Conservation (phyloP, 2,329 filamentous ascomycete species). For the Mariannaea sp. region DNA sequence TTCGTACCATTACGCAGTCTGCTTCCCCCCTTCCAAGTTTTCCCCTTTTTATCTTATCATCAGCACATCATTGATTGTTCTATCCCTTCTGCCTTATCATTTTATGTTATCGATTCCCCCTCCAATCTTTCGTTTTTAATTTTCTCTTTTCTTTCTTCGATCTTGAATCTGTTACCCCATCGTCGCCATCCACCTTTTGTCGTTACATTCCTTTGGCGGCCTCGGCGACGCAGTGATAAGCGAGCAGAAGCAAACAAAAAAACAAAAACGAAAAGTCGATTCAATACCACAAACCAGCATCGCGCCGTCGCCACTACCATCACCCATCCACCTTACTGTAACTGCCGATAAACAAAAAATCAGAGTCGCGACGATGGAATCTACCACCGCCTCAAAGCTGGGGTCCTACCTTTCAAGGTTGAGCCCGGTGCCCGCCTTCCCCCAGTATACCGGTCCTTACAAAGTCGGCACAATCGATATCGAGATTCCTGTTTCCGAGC, state of each 20-base stretch:
- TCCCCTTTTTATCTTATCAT: not conserved
- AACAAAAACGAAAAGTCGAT: not conserved
- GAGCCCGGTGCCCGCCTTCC: conserved; percentile 73
- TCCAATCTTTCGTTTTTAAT: no score
- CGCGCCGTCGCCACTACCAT: not conserved
- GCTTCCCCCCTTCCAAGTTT: not conserved
- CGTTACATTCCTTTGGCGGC: not conserved
- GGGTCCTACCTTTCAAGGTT: conserved; percentile 57
- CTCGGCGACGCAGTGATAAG: no score
- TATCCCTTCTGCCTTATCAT: not conserved
- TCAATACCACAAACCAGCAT: conserved; percentile 1
- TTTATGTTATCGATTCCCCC: not conserved
- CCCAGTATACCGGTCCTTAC: conserved; percentile 73
- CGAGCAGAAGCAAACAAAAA: not conserved
- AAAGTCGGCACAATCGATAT: conserved; percentile 74
- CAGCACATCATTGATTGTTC: not conserved
- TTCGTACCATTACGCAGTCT: conserved; percentile 1
- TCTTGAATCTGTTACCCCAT: not conserved
- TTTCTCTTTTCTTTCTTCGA: not conserved
- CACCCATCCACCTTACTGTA: not conserved
- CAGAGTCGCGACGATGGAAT: conserved; percentile 29
- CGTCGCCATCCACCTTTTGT: not conserved
- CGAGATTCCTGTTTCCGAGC: conserved; percentile 71
- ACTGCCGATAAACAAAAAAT: not conserved
- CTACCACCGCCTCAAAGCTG: conserved; percentile 45